Base-by-base conservation (phyloP, 2,329 filamentous ascomycete species). In the Chalara sp. region DNA sequence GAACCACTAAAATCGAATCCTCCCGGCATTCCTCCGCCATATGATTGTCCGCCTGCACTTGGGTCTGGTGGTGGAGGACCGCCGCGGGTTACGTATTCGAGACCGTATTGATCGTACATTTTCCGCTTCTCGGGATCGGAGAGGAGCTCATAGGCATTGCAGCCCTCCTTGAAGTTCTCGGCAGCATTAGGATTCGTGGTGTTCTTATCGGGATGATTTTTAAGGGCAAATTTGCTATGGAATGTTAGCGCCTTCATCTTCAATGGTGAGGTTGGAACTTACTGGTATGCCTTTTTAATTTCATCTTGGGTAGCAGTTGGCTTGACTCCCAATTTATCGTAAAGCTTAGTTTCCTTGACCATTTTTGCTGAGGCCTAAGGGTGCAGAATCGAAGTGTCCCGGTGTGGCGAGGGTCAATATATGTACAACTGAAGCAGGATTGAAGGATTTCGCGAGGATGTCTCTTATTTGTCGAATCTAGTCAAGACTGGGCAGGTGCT, bases 81-180 rank as follows among this genome's bases (percentile, higher is more conserved):
- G 46, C 91, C 91, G 46, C 86, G 85, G 32, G 95, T 77, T 47
- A 99, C 79, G 72, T 92, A 96, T 63, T 97, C 93, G 55, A 97
- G 84, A 56, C 93, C 93, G 69, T 85, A 96, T 66, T 92, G 85
- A 68, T 99, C 93, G 68, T 99, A 99, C 41, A 85, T 84, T 70
- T 95, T 93, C 64, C 93, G 86, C 73, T 97, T 99, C 67, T 97
- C 91, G 53, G 92, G 91, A 64, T 99, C 93, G 55, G 89, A 95
- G 3, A 99, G 83, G 61, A 99, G 95, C 72, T 99, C 93, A 74
- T 96, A 99, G 51, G 93, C 93, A 73, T 97, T 91, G 1, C 90
- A 96, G 58, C 90, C 87, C 69, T 97, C 93, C 73, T 99, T 99
- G 78, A 99, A 99, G 71, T 92, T 96, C 68, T 97, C 93, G 54